These are phyloP conservation scores for Tuber borchii DNA, from an alignment of 495 filamentous ascomycete genomes.

Conservation along the genomic window DNA sequence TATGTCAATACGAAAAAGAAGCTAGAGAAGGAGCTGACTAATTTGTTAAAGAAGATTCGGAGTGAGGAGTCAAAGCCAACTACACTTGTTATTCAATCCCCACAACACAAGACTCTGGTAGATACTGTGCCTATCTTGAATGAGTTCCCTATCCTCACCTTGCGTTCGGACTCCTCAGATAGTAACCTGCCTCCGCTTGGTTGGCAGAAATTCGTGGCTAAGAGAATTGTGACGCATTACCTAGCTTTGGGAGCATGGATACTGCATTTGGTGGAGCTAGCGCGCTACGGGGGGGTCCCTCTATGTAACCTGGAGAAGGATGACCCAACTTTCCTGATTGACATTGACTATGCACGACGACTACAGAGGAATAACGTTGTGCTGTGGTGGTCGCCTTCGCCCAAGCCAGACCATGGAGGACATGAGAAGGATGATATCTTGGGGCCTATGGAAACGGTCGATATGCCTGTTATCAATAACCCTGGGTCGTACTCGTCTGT, in stretches of 20 bases:
- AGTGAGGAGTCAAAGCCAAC: slow-evolving; percentile 73
- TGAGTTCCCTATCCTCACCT: slow-evolving; percentile 73
- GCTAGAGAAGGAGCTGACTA: slow-evolving; percentile 75
- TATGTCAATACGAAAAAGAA: slow-evolving; percentile 86
- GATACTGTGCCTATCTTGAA: slow-evolving; percentile 79
- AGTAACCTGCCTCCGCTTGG: slow-evolving; percentile 82
- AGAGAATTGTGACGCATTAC: slow-evolving; percentile 79
- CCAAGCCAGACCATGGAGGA: slow-evolving; percentile 88
- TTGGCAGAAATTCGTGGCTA: slow-evolving; percentile 86
- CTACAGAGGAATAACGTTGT: slow-evolving; percentile 89
- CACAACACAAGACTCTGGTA: slow-evolving; percentile 67
- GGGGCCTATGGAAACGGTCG: slow-evolving; percentile 75
- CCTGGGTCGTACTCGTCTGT: slow-evolving; percentile 91
- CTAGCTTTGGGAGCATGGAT: slow-evolving; percentile 88
- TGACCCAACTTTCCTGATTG: slow-evolving; percentile 88
- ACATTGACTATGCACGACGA: slow-evolving; percentile 86
- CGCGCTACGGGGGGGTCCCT: slow-evolving; percentile 87
- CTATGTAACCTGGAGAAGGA: slow-evolving; percentile 92
- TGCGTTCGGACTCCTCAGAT: slow-evolving; percentile 75
- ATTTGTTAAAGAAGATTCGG: slow-evolving; percentile 77
- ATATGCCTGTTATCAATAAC: slow-evolving; percentile 88
- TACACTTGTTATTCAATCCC: slow-evolving; percentile 83
- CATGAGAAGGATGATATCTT: slow-evolving; percentile 90
- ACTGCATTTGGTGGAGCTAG: slow-evolving; percentile 72
- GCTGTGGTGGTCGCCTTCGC: slow-evolving; percentile 90